A percentile compares a stretch with the other conserved stretches of the same genome.
Conservation (phyloP, 2,329 filamentous ascomycete genomes). For the Colletotrichum kahawae region DNA sequence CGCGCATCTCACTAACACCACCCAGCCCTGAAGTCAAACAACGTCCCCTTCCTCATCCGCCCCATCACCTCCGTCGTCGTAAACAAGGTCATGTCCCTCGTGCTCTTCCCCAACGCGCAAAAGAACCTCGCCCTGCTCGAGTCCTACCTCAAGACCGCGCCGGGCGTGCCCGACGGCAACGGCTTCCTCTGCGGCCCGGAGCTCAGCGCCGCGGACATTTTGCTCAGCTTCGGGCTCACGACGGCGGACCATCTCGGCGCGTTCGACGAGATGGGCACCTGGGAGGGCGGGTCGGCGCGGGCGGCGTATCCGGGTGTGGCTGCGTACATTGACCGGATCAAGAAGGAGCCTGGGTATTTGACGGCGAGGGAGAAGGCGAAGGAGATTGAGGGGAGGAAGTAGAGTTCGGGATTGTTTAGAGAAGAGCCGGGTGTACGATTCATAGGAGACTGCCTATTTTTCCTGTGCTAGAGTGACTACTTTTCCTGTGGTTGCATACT, state of each 20-base stretch:
- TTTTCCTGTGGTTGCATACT: no score
- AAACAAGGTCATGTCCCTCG: conserved; percentile 42
- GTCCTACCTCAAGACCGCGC: conserved; percentile 49
- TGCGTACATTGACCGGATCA: conserved; percentile 51
- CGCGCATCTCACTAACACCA: neutral
- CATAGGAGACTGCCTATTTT: no score
- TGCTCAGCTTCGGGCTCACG: conserved; percentile 58
- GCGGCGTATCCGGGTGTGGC: conserved; percentile 47
- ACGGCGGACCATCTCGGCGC: conserved; percentile 37
- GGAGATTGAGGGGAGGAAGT: conserved; percentile 46
- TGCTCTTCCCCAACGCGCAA: conserved; percentile 52
- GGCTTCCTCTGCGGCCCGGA: conserved; percentile 53
- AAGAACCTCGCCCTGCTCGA: conserved; percentile 55
- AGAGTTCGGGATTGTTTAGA: no score
- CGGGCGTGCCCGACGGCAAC: conserved; percentile 33
- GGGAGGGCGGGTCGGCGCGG: conserved; percentile 43
- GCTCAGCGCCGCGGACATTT: conserved; percentile 57
- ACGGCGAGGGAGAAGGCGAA: conserved; percentile 52
- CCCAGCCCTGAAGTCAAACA: conserved; percentile 46
- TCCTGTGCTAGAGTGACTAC: no score
- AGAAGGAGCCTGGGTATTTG: conserved; percentile 52
- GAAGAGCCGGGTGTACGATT: neutral
- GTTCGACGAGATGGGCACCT: conserved; percentile 45
- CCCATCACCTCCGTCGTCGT: conserved; percentile 54
- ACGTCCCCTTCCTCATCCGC: conserved; percentile 58